phyloP scores from a whole-genome alignment of 2,329 filamentous ascomycete species.

The Spiromastix sp. region DNA sequence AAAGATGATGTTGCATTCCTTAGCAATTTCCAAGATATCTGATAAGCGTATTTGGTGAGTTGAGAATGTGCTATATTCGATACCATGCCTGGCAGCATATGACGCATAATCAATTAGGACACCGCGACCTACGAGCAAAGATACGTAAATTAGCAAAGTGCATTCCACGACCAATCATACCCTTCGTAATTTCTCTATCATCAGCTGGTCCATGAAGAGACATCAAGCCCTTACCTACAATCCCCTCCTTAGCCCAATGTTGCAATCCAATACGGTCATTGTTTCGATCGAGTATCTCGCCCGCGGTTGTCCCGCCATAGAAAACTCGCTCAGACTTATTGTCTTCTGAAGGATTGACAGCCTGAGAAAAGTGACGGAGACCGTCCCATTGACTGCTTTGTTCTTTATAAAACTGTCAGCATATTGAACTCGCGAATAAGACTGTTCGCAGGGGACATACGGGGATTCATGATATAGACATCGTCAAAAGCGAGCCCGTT shows the following conservation, averaged over 20 bases:
- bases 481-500: slow-evolving; percentile 41
- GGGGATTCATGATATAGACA: slow-evolving; percentile 41
- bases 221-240: slow-evolving; percentile 29
- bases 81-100: slow-evolving; percentile 32
- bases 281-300: slow-evolving; percentile 35
- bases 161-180: too few species aligned
- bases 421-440: slow-evolving; percentile 6
- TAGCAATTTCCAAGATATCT: slow-evolving; percentile 29
- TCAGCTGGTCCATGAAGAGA: too few species aligned
- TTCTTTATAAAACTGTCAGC: slow-evolving; percentile 17
- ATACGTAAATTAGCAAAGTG: too few species aligned
- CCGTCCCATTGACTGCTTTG: slow-evolving; percentile 45
- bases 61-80: slow-evolving; percentile 33
- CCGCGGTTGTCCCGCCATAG: slow-evolving; percentile 38
- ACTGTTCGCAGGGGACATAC: slow-evolving; percentile 16
- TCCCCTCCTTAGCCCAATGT: slow-evolving; percentile 40
- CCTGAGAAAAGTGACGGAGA: slow-evolving; percentile 39
- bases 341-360: slow-evolving; percentile 22
- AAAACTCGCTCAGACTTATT: slow-evolving; percentile 30
- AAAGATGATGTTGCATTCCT: slow-evolving; percentile 34
- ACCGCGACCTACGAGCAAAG: slow-evolving; percentile 32
- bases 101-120: slow-evolving; percentile 42
- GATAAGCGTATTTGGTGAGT: slow-evolving; percentile 28
- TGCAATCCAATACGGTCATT: slow-evolving; percentile 40
- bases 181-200: too few species aligned